Evolutionary conservation across 129 eudicot genomes (phyloP).

Genomic region (Tagetes patula): DNA sequence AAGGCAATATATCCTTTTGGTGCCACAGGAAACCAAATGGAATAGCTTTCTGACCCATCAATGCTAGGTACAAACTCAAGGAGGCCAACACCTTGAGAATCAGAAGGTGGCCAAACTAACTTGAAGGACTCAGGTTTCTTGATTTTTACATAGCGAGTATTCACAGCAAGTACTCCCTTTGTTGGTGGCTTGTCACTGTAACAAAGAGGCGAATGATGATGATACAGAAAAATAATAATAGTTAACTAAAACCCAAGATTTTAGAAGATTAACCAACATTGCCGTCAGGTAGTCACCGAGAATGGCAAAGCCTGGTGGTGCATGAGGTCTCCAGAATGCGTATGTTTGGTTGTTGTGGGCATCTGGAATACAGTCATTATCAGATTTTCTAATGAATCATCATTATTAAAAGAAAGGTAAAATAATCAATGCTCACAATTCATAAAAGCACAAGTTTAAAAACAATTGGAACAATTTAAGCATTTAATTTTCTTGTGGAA

Average conservation of each 20-base stretch:
- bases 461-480: neutral
- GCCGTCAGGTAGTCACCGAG: constrained; percentile 98
- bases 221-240: neutral
- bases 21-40: constrained; percentile 97
- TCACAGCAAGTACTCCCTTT: constrained; percentile 93
- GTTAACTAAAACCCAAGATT: constrained; percentile 2
- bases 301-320: constrained; percentile 95
- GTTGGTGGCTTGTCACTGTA: constrained; percentile 97
- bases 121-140: constrained; percentile 83
- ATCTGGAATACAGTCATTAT: constrained; percentile 39
- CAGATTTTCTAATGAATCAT: neutral
- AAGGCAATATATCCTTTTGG: constrained; percentile 90
- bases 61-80: constrained; percentile 22
- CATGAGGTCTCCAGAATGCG: constrained; percentile 97
- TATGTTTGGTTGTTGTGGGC: constrained; percentile 59
- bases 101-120: constrained; percentile 67
- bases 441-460: constrained; percentile 11
- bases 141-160: constrained; percentile 75
- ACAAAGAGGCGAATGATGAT: constrained; percentile 20
- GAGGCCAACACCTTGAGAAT: constrained; percentile 35
- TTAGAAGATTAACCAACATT: constrained; percentile 52
- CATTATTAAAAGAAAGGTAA: neutral
- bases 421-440: neutral
- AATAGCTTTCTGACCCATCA: constrained; percentile 48
- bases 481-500: constrained; percentile 8